phyloP scores from a whole-genome alignment of 2,329 filamentous ascomycete genomes.

The Fusarium fracticaudum region DNA sequence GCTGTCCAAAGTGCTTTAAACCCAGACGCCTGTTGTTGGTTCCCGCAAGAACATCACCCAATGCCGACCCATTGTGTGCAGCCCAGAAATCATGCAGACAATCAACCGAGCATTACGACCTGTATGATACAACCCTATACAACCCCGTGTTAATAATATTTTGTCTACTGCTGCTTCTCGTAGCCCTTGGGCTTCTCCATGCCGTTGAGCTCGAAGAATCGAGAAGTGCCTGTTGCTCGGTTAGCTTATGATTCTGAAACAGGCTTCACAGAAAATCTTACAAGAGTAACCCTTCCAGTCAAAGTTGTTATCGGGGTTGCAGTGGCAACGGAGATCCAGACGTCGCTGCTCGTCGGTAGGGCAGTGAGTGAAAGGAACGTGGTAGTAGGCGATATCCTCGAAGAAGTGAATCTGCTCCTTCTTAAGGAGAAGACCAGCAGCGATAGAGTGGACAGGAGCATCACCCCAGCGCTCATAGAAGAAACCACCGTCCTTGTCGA shows the following conservation, averaged over 20 bases:
- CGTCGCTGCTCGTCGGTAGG: conserved; percentile 88
- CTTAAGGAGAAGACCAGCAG: conserved; percentile 83
- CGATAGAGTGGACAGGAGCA: conserved; percentile 98
- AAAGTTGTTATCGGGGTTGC: conserved; percentile 96
- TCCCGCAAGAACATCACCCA: conserved; percentile 34
- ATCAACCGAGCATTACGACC: conserved; percentile 37
- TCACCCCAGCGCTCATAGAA: conserved; percentile 99
- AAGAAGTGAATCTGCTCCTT: conserved; percentile 99
- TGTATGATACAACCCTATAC: conserved; percentile 31
- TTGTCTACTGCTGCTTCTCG: conserved; percentile 70
- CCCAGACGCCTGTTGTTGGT: conserved; percentile 43
- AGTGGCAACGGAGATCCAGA: conserved; percentile 88
- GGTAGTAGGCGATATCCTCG: conserved; percentile 98
- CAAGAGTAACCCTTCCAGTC: conserved; percentile 99
- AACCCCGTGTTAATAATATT: not conserved
- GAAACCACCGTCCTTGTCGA: conserved; percentile 94
- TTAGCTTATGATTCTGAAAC: conserved; percentile 8
- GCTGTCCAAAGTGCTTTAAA: conserved; percentile 43
- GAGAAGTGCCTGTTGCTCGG: conserved; percentile 65
- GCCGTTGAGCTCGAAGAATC: conserved; percentile 85
- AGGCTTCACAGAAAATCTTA: conserved; percentile 57
- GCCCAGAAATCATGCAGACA: conserved; percentile 32
- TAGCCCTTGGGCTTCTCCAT: conserved; percentile 87
- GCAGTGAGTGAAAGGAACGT: conserved; percentile 97
- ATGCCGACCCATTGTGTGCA: conserved; percentile 33